A percentile compares a stretch with the other conserved stretches of the same genome.
Conservation (phyloP, 257 asterid genomes). For the Solanum paucissectum region DNA sequence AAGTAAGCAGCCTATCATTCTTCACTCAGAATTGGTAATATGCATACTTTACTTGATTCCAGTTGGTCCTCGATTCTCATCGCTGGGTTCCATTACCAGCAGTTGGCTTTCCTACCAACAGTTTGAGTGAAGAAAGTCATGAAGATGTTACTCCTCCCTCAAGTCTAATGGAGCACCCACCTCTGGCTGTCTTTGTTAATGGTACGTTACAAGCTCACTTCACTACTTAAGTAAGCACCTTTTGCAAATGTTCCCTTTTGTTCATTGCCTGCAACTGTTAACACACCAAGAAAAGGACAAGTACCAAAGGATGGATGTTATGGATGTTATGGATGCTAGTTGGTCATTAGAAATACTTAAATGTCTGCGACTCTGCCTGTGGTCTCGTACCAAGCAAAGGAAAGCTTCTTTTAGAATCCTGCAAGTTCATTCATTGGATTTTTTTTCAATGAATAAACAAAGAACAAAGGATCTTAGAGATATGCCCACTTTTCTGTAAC, state of each 20-base stretch:
- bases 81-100: conserved; percentile 72
- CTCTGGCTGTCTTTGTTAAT: conserved; percentile 36
- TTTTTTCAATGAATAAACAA: neutral
- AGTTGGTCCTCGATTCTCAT: conserved; percentile 88
- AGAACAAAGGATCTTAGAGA: neutral
- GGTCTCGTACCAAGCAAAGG: neutral
- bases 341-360: neutral
- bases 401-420: neutral
- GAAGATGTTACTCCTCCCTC: conserved; percentile 86
- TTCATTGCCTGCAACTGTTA: neutral
- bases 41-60: conserved; percentile 17
- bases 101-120: conserved; percentile 78
- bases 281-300: neutral
- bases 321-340: neutral
- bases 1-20: neutral
- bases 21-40: conserved; percentile 13
- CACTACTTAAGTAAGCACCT: neutral
- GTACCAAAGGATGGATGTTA: neutral
- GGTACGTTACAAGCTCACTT: conserved; percentile 6
- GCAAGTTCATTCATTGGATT: neutral
- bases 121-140: conserved; percentile 61
- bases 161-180: conserved; percentile 95
- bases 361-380: neutral
- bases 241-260: neutral
- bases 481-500: neutral